These are phyloP conservation scores for Clonostachys rhizophaga DNA, from an alignment of 2,329 filamentous ascomycete species.

Conservation along the genomic window DNA sequence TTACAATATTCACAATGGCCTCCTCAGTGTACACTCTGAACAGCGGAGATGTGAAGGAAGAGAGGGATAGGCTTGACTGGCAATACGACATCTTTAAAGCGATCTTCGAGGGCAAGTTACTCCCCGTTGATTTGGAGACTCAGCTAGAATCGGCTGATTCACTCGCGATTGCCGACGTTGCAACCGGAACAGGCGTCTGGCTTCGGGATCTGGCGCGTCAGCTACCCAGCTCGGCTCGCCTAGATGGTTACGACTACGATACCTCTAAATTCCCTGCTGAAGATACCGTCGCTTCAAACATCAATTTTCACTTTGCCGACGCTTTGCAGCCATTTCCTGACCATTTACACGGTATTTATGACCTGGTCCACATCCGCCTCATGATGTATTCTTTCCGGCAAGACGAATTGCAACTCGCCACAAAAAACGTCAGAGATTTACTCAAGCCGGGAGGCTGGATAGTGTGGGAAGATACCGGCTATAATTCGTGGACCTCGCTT, in stretches of 20 bases:
- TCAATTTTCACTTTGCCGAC: neutral
- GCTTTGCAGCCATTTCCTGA: neutral
- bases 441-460: neutral
- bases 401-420: neutral
- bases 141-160: neutral
- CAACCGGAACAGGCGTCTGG: slow-evolving; percentile 12
- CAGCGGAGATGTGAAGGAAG: neutral
- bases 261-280: slow-evolving; percentile 8
- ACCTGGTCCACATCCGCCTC: neutral
- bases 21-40: neutral
- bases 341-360: neutral
- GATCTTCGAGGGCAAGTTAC: neutral
- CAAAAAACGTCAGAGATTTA: neutral
- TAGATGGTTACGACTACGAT: slow-evolving; percentile 11
- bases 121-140: neutral
- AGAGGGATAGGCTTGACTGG: neutral
- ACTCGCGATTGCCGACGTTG: slow-evolving; percentile 7
- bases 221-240: slow-evolving; percentile 3
- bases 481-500: neutral
- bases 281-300: slow-evolving; percentile 4
- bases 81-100: neutral
- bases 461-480: neutral
- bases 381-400: neutral
- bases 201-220: slow-evolving; percentile 7
- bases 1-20: neutral